Evolutionary conservation across 2,329 filamentous ascomycete genomes (phyloP).

Genomic region (Albophoma yamanashiensis): DNA sequence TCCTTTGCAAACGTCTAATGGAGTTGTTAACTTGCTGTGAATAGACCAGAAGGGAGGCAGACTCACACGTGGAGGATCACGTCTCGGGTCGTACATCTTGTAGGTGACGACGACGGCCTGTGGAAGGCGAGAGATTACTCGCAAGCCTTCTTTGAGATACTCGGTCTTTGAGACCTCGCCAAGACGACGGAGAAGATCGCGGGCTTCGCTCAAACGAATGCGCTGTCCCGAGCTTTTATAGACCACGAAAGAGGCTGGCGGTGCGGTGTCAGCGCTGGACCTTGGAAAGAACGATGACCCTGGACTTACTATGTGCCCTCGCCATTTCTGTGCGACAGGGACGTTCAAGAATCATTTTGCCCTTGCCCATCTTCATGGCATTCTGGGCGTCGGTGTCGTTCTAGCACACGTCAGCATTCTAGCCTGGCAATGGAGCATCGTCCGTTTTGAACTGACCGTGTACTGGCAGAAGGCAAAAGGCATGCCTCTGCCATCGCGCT

Average conservation of each 20-base stretch:
- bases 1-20: constrained; percentile 17
- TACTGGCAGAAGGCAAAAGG: constrained; percentile 56
- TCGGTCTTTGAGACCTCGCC: constrained; percentile 32
- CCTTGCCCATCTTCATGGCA: constrained; percentile 37
- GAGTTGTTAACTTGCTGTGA: not conserved
- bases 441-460: constrained; percentile 32
- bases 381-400: constrained; percentile 34
- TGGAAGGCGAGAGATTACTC: constrained; percentile 21
- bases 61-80: constrained; percentile 39
- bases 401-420: constrained; percentile 17
- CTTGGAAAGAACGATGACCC: not conserved
- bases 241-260: constrained; percentile 38
- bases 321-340: constrained; percentile 49
- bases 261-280: constrained; percentile 10
- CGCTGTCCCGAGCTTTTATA: constrained; percentile 22
- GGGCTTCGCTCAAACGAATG: constrained; percentile 32
- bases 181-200: constrained; percentile 27
- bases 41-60: not conserved
- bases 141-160: constrained; percentile 20
- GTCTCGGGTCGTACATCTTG: constrained; percentile 36
- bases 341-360: constrained; percentile 40
- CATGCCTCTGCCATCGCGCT: constrained; percentile 45
- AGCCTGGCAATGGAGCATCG: not conserved
- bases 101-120: constrained; percentile 37
- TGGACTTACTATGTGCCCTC: constrained; percentile 43